Base-by-base conservation (phyloP, 305 asterid genomes). In the Fraxinus dipetala region DNA sequence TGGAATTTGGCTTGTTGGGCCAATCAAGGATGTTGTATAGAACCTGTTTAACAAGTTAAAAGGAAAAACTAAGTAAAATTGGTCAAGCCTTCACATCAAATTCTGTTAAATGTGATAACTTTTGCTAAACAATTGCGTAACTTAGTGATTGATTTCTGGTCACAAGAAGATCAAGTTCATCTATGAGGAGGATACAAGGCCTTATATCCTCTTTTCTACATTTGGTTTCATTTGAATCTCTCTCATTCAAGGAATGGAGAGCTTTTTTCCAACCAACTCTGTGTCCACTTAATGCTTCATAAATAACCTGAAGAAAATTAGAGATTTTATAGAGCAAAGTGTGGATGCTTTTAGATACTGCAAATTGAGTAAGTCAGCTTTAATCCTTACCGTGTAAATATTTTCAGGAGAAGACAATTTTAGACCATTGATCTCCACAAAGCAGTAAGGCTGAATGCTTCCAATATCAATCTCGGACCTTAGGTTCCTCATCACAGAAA, bases 231-330 rank as follows among this genome's bases (percentile, higher is more conserved):
- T 89, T 90, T 70, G 97, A 92, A 86, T 93, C 94, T 74, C 92
- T 88, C 83, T 92, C 98, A 84, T 93, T 96, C 89, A 96, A 87
- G 80, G 89, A 82, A 81, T 92, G 80, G 76, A 94, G 98, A 80
- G 98, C 99, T 90, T 92, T 96, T 85, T 96, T 94, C 99, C 99
- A 96, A 76, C 95, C 91, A 79, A 96, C 95, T 91, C 89, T 92
- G 82, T 96, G 93, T 65, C 99, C 99, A 83, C 87, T 91, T 83
- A 96, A 85, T 76, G 97, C 96, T 88, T 94, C 99, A 22, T 94
- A 94, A 76, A 96, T 94, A 75, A 96, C 98, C 99, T 96, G 92
- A 84, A 91, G 87, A 83, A 34, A 85, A 81, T 48, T 75, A 54
- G 30, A 79, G 56, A 65, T 72, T 80, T 81, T 35, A 80, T 18